These are phyloP conservation scores for Citrus glauca DNA, from an alignment of 345 rosid genomes.

Conservation along the genomic window DNA sequence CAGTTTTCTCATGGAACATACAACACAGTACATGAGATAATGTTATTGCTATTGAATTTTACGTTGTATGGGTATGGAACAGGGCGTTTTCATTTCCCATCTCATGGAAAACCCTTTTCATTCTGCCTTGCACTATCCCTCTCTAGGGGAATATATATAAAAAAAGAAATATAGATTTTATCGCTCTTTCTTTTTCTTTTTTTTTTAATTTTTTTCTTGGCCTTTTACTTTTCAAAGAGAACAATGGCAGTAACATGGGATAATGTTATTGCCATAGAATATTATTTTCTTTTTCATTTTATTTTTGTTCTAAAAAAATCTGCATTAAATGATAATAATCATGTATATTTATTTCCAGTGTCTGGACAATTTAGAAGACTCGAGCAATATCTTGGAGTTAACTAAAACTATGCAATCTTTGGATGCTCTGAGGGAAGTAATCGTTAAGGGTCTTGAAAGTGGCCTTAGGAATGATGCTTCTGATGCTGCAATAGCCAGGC, in stretches of 20 bases:
- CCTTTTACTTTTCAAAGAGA: no score
- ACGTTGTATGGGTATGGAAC: neutral
- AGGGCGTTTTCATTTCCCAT: no score
- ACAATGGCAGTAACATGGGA: neutral
- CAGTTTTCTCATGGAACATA: neutral
- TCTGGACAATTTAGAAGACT: slow-evolving; percentile 57
- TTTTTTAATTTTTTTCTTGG: no score
- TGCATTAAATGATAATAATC: neutral
- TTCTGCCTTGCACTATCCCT: no score
- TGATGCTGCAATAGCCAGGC: slow-evolving; percentile 91
- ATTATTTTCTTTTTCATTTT: neutral
- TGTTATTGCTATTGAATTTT: neutral
- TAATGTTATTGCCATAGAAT: neutral
- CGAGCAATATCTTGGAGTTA: slow-evolving; percentile 40
- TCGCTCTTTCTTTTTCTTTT: no score
- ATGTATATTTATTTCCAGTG: slow-evolving; percentile 43
- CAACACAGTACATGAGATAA: neutral
- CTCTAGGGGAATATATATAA: no score
- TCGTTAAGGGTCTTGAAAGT: slow-evolving; percentile 80
- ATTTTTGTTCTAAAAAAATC: neutral
- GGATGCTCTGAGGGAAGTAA: slow-evolving; percentile 57
- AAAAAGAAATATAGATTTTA: no score
- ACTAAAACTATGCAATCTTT: slow-evolving; percentile 64
- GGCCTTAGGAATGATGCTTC: slow-evolving; percentile 96
- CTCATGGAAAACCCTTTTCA: no score